Evolutionary conservation across 1,139 yeast genomes (phyloP).

Genomic region (Blastobotrys malaysiensis): DNA sequence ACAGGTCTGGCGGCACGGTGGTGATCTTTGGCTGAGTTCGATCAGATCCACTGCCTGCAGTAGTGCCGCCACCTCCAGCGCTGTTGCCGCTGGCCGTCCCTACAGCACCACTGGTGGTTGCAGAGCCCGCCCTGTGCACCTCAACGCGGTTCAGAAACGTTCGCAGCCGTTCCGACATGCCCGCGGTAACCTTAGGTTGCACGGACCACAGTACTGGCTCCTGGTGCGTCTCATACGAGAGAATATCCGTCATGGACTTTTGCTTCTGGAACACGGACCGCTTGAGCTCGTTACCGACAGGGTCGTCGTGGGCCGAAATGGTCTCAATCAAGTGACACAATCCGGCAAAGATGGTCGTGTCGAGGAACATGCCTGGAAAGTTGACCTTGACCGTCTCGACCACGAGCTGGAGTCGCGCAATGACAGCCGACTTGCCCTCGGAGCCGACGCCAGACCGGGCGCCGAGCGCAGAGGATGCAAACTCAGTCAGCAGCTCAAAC

Average conservation of each 20-base stretch:
- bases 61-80: slow-evolving; percentile 1
- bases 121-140: not conserved
- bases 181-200: slow-evolving; percentile 22
- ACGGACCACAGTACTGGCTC: slow-evolving; percentile 26
- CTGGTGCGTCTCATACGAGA: slow-evolving; percentile 20
- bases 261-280: slow-evolving; percentile 40
- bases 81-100: not conserved
- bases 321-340: slow-evolving; percentile 42
- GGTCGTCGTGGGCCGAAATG: slow-evolving; percentile 44
- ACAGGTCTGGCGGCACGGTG: slow-evolving; percentile 31
- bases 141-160: slow-evolving; percentile 24
- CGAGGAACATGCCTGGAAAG: slow-evolving; percentile 52
- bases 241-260: slow-evolving; percentile 37
- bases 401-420: slow-evolving; percentile 30
- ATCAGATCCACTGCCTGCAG: slow-evolving; percentile 4
- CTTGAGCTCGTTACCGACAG: slow-evolving; percentile 42
- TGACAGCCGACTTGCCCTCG: slow-evolving; percentile 34
- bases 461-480: slow-evolving; percentile 30
- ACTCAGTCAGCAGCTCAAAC: slow-evolving; percentile 45
- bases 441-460: slow-evolving; percentile 16
- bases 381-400: slow-evolving; percentile 43
- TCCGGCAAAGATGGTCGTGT: slow-evolving; percentile 42
- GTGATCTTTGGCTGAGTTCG: slow-evolving; percentile 12
- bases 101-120: not conserved
- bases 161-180: slow-evolving; percentile 23